A percentile compares a stretch with the other conserved stretches of the same genome.
Evolutionary conservation across 768 basidiomycete species (phyloP).

Genomic region (Phanerochaete sordida): DNA sequence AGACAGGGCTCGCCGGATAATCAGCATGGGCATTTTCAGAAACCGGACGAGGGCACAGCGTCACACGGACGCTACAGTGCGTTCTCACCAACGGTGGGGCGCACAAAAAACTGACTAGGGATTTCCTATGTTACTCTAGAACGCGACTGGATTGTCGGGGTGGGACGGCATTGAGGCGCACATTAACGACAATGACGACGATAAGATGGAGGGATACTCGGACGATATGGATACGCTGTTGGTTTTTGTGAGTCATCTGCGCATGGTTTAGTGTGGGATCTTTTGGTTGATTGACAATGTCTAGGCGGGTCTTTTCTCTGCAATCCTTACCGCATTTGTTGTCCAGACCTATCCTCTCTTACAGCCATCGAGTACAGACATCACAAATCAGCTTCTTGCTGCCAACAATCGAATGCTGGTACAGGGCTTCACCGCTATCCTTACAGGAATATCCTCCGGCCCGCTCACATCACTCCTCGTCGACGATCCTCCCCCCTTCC

Average conservation of each 20-base stretch:
- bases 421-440: background rate
- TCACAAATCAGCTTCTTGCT: background rate
- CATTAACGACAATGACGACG: background rate
- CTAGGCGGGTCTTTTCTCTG: conserved; percentile 25
- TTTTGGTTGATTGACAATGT: no score
- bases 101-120: no score
- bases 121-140: no score
- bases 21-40: no score
- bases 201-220: background rate
- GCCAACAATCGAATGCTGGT: no score
- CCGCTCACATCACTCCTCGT: background rate
- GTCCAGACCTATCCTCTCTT: conserved; percentile 16
- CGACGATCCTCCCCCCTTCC: background rate
- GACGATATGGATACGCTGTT: conserved; percentile 7
- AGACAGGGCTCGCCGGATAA: no score
- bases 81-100: no score
- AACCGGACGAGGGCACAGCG: no score
- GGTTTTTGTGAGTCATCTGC: conserved; percentile 5
- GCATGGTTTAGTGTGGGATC: no score
- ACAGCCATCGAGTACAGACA: conserved; percentile 3
- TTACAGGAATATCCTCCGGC: conserved; percentile 7
- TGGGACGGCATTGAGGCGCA: background rate
- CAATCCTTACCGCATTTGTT: conserved; percentile 21
- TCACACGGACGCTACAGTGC: no score
- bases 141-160: background rate